Evolutionary conservation across 305 asterid species (phyloP).

Genomic region (Fraxinus xanthoxyloides): DNA sequence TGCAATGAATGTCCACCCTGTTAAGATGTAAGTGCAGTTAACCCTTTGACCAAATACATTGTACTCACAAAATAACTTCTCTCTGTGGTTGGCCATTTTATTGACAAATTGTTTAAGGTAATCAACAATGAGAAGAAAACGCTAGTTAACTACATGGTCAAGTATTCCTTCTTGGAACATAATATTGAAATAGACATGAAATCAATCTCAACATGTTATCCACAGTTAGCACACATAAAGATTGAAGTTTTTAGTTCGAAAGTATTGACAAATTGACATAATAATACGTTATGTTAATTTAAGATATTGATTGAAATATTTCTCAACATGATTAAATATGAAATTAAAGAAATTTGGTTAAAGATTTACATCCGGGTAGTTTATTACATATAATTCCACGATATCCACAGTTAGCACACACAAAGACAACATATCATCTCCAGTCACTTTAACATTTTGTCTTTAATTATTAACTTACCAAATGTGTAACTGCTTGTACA

Average conservation of each 20-base stretch:
- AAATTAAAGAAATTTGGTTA: not conserved
- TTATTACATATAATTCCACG: not conserved
- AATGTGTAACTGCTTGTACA: not conserved
- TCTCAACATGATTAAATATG: not conserved
- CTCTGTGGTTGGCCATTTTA: not conserved
- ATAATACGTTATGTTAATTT: not conserved
- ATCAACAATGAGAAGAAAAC: not conserved
- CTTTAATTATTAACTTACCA: not conserved
- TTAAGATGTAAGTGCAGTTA: slow-evolving; percentile 12
- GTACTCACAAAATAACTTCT: not conserved
- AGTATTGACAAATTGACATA: not conserved
- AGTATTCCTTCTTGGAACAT: not conserved
- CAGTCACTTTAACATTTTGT: not conserved
- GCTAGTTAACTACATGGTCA: not conserved
- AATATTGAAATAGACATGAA: not conserved
- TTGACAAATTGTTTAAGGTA: not conserved
- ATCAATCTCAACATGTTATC: not conserved
- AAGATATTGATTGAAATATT: not conserved
- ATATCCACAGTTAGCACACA: not conserved
- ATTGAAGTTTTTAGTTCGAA: not conserved
- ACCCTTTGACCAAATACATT: not conserved
- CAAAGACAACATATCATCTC: not conserved
- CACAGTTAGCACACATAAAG: not conserved
- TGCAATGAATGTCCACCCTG: slow-evolving; percentile 94
- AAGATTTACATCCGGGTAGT: not conserved